phyloP scores from a whole-genome alignment of 164 flowering plant species.

The Vitis rotundifolia region DNA sequence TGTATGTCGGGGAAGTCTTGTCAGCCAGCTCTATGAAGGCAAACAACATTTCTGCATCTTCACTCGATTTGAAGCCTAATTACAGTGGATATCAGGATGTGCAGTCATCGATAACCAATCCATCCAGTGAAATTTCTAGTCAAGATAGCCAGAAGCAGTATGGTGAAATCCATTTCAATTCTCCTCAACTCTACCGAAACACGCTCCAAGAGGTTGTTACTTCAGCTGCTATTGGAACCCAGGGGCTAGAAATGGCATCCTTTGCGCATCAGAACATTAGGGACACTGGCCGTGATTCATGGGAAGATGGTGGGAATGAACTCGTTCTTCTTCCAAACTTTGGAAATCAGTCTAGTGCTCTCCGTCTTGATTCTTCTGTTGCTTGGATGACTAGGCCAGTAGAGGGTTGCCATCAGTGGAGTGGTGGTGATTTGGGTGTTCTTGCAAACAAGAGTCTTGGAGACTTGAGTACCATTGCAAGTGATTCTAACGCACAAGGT shows the following conservation, averaged over 20 bases:
- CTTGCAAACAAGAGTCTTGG: slow-evolving; percentile 11
- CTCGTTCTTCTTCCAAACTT: slow-evolving; percentile 32
- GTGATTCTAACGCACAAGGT: slow-evolving; percentile 36
- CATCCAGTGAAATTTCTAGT: slow-evolving; percentile 25
- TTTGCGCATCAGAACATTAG: slow-evolving; percentile 17
- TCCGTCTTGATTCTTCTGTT: slow-evolving; percentile 9
- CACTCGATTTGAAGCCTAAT: slow-evolving; percentile 24
- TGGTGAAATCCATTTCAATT: slow-evolving; percentile 20
- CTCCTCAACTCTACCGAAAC: slow-evolving; percentile 33
- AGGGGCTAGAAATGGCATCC: slow-evolving; percentile 21
- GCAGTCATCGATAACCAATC: slow-evolving; percentile 26
- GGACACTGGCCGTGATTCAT: slow-evolving; percentile 21
- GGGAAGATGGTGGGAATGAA: slow-evolving; percentile 37
- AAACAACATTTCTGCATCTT: slow-evolving; percentile 13
- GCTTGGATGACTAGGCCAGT: slow-evolving; percentile 23
- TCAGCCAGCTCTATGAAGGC: slow-evolving; percentile 16
- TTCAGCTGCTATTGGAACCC: slow-evolving; percentile 23
- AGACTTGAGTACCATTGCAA: slow-evolving; percentile 10
- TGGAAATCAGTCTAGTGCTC: slow-evolving; percentile 24
- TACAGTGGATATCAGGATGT: slow-evolving; percentile 28
- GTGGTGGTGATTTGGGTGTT: slow-evolving; percentile 24
- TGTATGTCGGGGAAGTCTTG: slow-evolving; percentile 24
- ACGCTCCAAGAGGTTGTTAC: slow-evolving; percentile 38
- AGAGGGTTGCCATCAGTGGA: slow-evolving; percentile 30
- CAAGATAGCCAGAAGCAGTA: slow-evolving; percentile 33